Evolutionary conservation across 768 basidiomycete genomes (phyloP).

Genomic region (Suillus cothurnatus): DNA sequence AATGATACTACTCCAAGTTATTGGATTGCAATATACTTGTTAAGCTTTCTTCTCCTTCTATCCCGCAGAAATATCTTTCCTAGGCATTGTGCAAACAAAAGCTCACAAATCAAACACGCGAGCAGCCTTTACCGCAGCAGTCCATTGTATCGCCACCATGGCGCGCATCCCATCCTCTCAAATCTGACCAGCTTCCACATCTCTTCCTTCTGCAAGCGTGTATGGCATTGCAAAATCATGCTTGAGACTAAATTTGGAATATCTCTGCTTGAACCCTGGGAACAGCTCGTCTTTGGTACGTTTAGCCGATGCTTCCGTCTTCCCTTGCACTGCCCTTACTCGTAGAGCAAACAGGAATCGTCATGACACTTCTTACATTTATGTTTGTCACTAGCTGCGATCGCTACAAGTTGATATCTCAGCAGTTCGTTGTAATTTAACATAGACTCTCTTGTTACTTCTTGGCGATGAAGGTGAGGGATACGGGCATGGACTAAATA

Average conservation of each 20-base stretch:
- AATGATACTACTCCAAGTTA: background rate
- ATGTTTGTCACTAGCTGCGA: slow-evolving; percentile 53
- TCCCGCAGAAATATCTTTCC: background rate
- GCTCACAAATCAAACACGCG: background rate
- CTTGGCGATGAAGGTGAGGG: slow-evolving; percentile 50
- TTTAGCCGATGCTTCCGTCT: slow-evolving; percentile 12
- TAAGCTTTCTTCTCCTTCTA: background rate
- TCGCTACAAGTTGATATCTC: slow-evolving; percentile 57
- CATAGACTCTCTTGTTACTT: slow-evolving; percentile 64
- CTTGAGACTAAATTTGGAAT: slow-evolving; percentile 63
- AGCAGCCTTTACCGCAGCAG: slow-evolving; percentile 1
- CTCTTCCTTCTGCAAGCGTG: slow-evolving; percentile 27
- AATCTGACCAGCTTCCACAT: slow-evolving; percentile 20
- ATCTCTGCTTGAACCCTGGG: slow-evolving; percentile 68
- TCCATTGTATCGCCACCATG: background rate
- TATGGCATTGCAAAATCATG: slow-evolving; percentile 59
- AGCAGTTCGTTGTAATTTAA: slow-evolving; percentile 53
- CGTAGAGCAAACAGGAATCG: slow-evolving; percentile 35
- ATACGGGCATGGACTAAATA: slow-evolving; percentile 25
- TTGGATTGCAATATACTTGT: background rate
- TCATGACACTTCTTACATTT: slow-evolving; percentile 40
- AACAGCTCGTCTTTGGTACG: slow-evolving; percentile 62
- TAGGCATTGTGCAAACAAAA: background rate
- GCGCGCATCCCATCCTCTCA: background rate
- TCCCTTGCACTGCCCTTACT: background rate